phyloP scores from a whole-genome alignment of 768 basidiomycete species.

The Clavulina sp. region DNA sequence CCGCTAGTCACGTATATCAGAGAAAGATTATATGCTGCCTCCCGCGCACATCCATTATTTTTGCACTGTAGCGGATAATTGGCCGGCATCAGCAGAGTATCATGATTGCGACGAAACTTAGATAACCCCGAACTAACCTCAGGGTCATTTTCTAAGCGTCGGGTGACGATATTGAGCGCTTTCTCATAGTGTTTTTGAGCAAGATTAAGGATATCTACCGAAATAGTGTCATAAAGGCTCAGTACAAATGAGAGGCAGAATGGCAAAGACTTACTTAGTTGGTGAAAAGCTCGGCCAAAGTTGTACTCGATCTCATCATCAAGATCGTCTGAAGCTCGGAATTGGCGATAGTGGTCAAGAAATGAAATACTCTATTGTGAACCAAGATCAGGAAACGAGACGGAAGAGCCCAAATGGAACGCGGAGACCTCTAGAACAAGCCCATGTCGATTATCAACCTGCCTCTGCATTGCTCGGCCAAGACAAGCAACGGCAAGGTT shows the following conservation, averaged over 20 bases:
- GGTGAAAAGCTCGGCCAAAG: conserved; percentile 81
- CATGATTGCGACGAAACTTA: neutral
- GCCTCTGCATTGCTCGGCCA: conserved; percentile 82
- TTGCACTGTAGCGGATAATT: conserved; percentile 15
- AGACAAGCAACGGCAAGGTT: conserved; percentile 70
- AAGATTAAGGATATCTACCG: conserved; percentile 55
- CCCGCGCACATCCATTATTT: conserved; percentile 39
- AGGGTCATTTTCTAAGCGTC: conserved; percentile 16
- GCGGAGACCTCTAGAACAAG: conserved; percentile 47
- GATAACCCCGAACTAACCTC: conserved; percentile 19
- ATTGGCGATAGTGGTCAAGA: conserved; percentile 57
- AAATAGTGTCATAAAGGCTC: neutral
- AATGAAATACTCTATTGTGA: conserved; percentile 58
- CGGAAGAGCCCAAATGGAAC: neutral
- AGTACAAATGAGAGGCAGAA: neutral
- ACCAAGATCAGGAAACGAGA: neutral
- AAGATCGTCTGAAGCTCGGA: conserved; percentile 29
- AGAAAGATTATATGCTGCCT: conserved; percentile 79
- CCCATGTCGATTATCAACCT: conserved; percentile 87
- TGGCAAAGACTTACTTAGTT: conserved; percentile 42
- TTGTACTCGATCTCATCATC: conserved; percentile 78
- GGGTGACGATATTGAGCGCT: conserved; percentile 47
- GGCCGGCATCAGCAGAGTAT: too few species aligned
- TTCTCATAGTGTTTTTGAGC: conserved; percentile 74
- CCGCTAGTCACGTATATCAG: conserved; percentile 69